Evolutionary conservation across 495 filamentous ascomycete species (phyloP).

Genomic region (Tuber borchii): DNA sequence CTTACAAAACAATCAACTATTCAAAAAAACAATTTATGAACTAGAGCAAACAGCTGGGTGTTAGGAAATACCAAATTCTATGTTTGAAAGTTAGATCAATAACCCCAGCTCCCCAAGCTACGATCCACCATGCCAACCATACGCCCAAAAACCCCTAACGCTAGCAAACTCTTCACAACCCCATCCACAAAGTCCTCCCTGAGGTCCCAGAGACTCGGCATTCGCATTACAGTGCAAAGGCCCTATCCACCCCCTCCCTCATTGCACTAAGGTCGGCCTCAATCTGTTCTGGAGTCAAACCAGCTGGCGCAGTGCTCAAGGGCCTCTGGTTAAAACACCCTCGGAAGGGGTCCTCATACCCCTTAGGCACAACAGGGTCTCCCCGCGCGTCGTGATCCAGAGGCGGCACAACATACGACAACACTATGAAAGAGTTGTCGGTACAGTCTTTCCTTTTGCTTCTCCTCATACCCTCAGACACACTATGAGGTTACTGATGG

Average conservation of each 20-base stretch:
- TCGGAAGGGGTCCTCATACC: neutral
- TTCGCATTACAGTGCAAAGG: neutral
- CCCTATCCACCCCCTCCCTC: neutral
- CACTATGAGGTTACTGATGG: neutral
- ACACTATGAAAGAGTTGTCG: neutral
- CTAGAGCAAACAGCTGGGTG: neutral
- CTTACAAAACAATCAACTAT: neutral
- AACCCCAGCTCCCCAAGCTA: neutral
- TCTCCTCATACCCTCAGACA: neutral
- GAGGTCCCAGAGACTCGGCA: no score
- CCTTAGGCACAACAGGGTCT: neutral
- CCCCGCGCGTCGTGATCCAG: neutral
- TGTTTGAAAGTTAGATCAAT: neutral
- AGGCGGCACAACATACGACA: neutral
- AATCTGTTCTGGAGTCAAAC: neutral
- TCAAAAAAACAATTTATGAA: neutral
- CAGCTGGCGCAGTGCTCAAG: neutral
- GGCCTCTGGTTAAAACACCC: neutral
- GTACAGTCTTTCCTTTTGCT: neutral
- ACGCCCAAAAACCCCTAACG: neutral
- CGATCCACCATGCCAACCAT: neutral
- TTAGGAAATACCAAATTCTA: neutral
- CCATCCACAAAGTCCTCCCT: neutral
- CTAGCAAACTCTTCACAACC: neutral
- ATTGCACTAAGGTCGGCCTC: neutral